Conservation (phyloP, 345 rosid genomes). For the Laguncularia racemosa region DNA sequence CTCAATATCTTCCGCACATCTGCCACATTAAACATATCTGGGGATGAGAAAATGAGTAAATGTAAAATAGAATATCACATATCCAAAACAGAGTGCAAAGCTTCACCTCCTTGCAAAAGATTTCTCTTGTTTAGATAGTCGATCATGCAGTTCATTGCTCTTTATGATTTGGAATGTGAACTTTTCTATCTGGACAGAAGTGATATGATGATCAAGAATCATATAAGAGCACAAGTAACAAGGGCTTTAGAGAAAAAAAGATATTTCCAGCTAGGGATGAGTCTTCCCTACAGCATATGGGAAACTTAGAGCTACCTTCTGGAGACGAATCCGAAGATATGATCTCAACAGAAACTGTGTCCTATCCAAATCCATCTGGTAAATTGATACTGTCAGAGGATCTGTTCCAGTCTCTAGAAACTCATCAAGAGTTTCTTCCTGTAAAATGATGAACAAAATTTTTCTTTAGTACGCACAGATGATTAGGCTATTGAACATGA, state of each 20-base stretch:
- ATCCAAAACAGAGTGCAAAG: not conserved
- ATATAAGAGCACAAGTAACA: not conserved
- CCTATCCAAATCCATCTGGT: slow-evolving; percentile 84
- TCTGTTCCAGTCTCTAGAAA: slow-evolving; percentile 33
- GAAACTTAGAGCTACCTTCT: slow-evolving; percentile 40
- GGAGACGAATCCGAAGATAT: slow-evolving; percentile 76
- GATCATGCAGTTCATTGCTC: slow-evolving; percentile 36
- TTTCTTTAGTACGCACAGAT: too few relatives aligned
- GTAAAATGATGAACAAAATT: slow-evolving; percentile 2
- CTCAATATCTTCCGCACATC: slow-evolving; percentile 51
- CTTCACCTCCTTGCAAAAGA: slow-evolving; percentile 53
- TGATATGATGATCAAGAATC: not conserved
- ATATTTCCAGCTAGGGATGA: not conserved
- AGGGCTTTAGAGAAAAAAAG: not conserved
- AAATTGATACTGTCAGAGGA: slow-evolving; percentile 68
- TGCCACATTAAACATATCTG: slow-evolving; percentile 12
- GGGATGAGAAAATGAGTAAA: not conserved
- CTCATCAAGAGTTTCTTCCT: slow-evolving; percentile 56
- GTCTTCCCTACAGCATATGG: not conserved
- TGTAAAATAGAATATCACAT: not conserved
- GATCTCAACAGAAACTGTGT: slow-evolving; percentile 80
- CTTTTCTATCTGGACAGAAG: slow-evolving; percentile 57
- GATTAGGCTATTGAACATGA: not conserved
- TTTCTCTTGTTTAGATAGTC: slow-evolving; percentile 60
- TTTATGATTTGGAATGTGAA: slow-evolving; percentile 54